Percentiles rank a stretch among this genome's conserved stretches.
Conservation (phyloP, 2,329 filamentous ascomycete genomes). For the Penicillium sp. region DNA sequence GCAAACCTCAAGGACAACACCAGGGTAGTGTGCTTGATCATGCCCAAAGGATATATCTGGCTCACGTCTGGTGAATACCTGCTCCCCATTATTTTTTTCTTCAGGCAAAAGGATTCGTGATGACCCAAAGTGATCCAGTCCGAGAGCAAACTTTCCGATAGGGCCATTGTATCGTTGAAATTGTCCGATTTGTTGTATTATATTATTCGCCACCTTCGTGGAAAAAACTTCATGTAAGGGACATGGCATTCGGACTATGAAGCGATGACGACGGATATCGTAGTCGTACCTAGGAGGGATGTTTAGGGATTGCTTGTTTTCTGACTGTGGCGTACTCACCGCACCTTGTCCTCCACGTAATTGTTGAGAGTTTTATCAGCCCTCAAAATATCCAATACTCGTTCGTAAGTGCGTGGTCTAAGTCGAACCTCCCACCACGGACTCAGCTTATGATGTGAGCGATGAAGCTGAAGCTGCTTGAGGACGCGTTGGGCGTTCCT, state of each 20-base stretch:
- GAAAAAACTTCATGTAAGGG: background rate
- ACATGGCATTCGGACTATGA: slow-evolving; percentile 1
- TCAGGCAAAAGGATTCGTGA: background rate
- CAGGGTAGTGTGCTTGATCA: background rate
- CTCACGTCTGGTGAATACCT: background rate
- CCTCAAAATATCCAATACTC: background rate
- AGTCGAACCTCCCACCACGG: slow-evolving; percentile 1
- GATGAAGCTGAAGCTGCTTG: background rate
- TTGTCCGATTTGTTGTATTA: slow-evolving; percentile 1
- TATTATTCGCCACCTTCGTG: slow-evolving; percentile 2
- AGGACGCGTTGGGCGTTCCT: background rate
- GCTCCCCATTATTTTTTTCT: background rate
- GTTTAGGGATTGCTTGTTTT: background rate
- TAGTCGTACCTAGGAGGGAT: background rate
- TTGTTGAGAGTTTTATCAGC: background rate
- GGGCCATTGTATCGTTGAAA: background rate
- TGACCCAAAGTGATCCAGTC: background rate
- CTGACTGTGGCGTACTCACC: background rate
- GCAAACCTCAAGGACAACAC: background rate
- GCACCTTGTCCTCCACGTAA: slow-evolving; percentile 2
- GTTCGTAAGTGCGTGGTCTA: background rate
- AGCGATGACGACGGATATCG: background rate
- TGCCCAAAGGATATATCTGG: slow-evolving; percentile 1
- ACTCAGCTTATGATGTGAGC: background rate
- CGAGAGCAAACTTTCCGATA: background rate